These are phyloP conservation scores for Fraxinus platypoda DNA, from an alignment of 305 asterid species.

Conservation along the genomic window DNA sequence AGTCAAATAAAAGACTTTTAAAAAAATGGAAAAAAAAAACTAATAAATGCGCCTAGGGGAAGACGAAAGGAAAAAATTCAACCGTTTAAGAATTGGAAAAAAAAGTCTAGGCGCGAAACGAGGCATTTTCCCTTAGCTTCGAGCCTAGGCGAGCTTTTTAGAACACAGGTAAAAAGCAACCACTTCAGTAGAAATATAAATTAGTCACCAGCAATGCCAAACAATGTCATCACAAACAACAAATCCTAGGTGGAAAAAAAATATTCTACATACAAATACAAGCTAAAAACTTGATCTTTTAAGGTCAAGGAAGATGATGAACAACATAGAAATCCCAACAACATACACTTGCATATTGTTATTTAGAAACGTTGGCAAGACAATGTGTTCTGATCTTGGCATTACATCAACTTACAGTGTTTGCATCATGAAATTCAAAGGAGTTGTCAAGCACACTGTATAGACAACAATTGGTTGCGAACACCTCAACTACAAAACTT, in stretches of 20 bases:
- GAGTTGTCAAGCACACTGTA: constrained; percentile 93
- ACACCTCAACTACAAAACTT: constrained; percentile 66
- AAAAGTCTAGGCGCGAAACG: no score
- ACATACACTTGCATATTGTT: background rate
- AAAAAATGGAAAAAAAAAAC: no score
- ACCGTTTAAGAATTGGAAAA: no score
- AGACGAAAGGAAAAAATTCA: no score
- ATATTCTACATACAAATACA: background rate
- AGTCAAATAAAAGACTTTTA: no score
- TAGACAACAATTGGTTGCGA: constrained; percentile 82
- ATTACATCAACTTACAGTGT: constrained; percentile 65
- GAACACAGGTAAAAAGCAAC: background rate
- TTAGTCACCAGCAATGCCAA: background rate
- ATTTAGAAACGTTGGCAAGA: background rate
- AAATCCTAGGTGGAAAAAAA: background rate
- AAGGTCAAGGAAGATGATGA: background rate
- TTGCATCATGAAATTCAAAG: constrained; percentile 85
- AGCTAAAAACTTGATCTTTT: background rate
- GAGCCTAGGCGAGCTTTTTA: no score
- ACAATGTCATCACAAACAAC: background rate
- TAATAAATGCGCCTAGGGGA: no score
- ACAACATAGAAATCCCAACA: background rate
- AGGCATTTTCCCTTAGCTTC: no score
- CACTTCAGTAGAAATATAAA: background rate
- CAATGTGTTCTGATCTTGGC: background rate